Base-by-base conservation (phyloP, 2,329 filamentous ascomycete genomes). In the Colletotrichum kahawae region DNA sequence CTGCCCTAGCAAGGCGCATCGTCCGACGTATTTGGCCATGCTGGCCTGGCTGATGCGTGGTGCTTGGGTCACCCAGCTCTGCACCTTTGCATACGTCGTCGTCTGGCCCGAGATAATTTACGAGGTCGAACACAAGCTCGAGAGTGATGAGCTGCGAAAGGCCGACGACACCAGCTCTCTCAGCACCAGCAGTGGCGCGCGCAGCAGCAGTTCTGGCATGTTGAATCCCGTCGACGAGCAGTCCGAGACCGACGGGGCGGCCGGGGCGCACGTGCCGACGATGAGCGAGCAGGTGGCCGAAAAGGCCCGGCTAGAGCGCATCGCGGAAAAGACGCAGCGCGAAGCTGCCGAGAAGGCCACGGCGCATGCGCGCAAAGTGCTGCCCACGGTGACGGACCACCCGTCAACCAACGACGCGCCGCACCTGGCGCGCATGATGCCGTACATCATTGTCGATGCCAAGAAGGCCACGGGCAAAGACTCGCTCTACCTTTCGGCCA, bases 51-150 rank as follows among this genome's bases (percentile, higher is more conserved):
- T 99, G 10, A 92, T 98, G 86, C 92, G 96, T 54, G 94, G 95
- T 62, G 95, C 95, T 16, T 98, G 97, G 94, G 96, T 98, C 1
- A 98, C 95, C 1, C 96, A 98, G 82, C 89, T 99, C 7, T 94
- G 95, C 77, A 97, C 95, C 1, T 98, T 97, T 83, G 95, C 94
- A 14, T 98, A 97, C 88, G 92, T 98, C 57, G 91, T 96, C 65
- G 94, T 97, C 56, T 93, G 93, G 84, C 92, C 94, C 4, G 93
- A 96, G 81, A 94, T 98, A 77, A 92, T 97, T 79, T 93, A 94
- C 80, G 93, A 95, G 77, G 95, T 97, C 4, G 92, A 95, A 67
- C 90, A 93, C 78, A 90, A 92, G 70, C 88, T 95, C 57, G 92
- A 93, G 79, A 90, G 90, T 31, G 92, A 95, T 77, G 90, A 92